Percentiles rank a stretch among this genome's conserved stretches.
Conservation (phyloP, 2,329 filamentous ascomycete species). For the Sarocladiaceae sp. region DNA sequence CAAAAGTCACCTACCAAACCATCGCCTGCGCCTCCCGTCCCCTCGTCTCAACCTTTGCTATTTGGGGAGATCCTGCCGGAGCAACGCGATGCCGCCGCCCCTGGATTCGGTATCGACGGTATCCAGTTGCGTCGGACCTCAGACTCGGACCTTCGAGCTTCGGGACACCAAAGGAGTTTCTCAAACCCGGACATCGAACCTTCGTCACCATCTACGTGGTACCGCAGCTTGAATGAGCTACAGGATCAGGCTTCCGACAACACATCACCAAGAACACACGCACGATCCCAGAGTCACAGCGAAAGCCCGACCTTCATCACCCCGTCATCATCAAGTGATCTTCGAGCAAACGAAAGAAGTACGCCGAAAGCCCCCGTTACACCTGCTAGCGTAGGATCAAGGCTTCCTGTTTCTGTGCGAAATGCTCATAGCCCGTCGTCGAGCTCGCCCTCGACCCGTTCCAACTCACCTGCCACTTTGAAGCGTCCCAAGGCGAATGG, state of each 20-base stretch:
- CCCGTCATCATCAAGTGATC: neutral
- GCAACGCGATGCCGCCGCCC: slow-evolving; percentile 43
- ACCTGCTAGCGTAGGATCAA: slow-evolving; percentile 26
- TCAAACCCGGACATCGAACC: slow-evolving; percentile 53
- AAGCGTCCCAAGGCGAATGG: slow-evolving; percentile 37
- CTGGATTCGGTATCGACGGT: slow-evolving; percentile 55
- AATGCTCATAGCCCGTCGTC: slow-evolving; percentile 38
- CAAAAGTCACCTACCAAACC: slow-evolving; percentile 25
- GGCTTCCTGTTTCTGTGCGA: slow-evolving; percentile 39
- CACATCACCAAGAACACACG: slow-evolving; percentile 26
- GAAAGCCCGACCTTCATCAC: slow-evolving; percentile 16
- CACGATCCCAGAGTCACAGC: slow-evolving; percentile 38
- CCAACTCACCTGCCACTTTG: slow-evolving; percentile 46
- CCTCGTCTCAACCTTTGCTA: slow-evolving; percentile 46
- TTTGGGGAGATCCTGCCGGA: slow-evolving; percentile 71
- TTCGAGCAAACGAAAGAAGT: neutral
- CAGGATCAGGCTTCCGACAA: slow-evolving; percentile 15
- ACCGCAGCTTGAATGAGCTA: slow-evolving; percentile 33
- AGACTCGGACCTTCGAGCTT: slow-evolving; percentile 59
- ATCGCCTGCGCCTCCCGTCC: slow-evolving; percentile 26
- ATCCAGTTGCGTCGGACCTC: slow-evolving; percentile 56
- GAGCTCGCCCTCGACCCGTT: slow-evolving; percentile 47
- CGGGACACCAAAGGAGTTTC: slow-evolving; percentile 45
- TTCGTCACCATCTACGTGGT: slow-evolving; percentile 62
- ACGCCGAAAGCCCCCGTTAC: neutral